Percentiles rank a stretch among this genome's conserved stretches.
Evolutionary conservation across 2,329 filamentous ascomycete genomes (phyloP).

Genomic region (Fusarium miscanthi): DNA sequence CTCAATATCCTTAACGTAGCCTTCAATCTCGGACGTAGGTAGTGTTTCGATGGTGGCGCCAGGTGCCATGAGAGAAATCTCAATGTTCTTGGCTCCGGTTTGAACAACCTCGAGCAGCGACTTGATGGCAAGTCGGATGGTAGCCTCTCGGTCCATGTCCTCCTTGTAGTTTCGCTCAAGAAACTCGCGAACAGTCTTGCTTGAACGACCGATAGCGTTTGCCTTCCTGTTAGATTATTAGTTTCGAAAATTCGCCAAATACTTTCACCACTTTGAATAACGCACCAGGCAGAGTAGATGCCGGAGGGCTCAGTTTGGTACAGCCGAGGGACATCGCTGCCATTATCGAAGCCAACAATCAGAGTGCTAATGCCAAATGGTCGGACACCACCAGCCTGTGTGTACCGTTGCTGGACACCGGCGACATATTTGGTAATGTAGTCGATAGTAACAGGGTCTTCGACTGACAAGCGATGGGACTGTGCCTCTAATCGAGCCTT

Average conservation of each 20-base stretch:
- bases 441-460: slow-evolving; percentile 97
- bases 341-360: slow-evolving; percentile 98
- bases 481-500: slow-evolving; percentile 97
- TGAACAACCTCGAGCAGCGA: slow-evolving; percentile 97
- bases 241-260: not conserved
- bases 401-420: slow-evolving; percentile 98
- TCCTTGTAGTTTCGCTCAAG: slow-evolving; percentile 99
- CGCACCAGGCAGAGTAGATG: slow-evolving; percentile 98
- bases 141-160: slow-evolving; percentile 94
- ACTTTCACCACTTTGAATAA: slow-evolving; percentile 11
- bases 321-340: slow-evolving; percentile 85
- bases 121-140: slow-evolving; percentile 97
- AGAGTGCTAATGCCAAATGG: slow-evolving; percentile 99
- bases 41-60: slow-evolving; percentile 93
- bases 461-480: slow-evolving; percentile 95
- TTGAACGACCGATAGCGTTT: slow-evolving; percentile 97
- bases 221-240: slow-evolving; percentile 79
- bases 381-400: slow-evolving; percentile 96
- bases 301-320: slow-evolving; percentile 99
- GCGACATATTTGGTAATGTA: slow-evolving; percentile 99
- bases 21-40: slow-evolving; percentile 94
- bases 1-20: slow-evolving; percentile 98
- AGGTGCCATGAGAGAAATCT: slow-evolving; percentile 97
- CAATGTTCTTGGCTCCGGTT: slow-evolving; percentile 99
- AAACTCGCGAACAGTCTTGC: slow-evolving; percentile 99